A percentile compares a stretch with the other conserved stretches of the same genome.
These are phyloP conservation scores for Pichia ethanolica DNA, from an alignment of 805 yeast genomes.

Conservation along the genomic window DNA sequence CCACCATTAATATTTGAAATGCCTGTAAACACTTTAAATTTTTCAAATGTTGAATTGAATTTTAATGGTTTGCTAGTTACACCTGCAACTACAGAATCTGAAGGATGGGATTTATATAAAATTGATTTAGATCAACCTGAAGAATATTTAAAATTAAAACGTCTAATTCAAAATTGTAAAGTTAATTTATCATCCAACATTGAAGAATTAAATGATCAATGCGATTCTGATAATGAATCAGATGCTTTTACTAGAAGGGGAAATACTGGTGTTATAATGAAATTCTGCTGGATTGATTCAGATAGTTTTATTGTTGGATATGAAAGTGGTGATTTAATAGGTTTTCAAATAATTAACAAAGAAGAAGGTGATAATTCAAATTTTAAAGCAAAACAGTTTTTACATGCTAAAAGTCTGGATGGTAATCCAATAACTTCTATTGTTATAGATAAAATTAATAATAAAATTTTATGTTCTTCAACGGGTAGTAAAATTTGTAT, in stretches of 20 bases:
- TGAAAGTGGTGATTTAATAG: constrained; percentile 53
- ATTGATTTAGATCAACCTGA: constrained; percentile 16
- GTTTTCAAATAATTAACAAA: background rate
- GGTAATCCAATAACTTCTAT: constrained; percentile 53
- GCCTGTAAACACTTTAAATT: constrained; percentile 70
- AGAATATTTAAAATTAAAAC: constrained; percentile 12
- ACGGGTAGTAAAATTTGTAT: constrained; percentile 31
- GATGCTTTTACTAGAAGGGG: constrained; percentile 6
- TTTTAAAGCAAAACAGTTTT: constrained; percentile 1
- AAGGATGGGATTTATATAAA: constrained; percentile 54
- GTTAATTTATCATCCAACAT: constrained; percentile 1
- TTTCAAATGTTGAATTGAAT: constrained; percentile 50
- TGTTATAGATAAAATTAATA: constrained; percentile 20
- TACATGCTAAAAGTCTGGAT: constrained; percentile 28
- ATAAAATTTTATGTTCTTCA: constrained; percentile 37
- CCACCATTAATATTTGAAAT: constrained; percentile 33
- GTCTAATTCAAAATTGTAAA: constrained; percentile 22
- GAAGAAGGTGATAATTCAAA: constrained; percentile 13
- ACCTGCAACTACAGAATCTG: constrained; percentile 60
- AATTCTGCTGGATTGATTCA: constrained; percentile 32
- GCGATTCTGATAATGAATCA: background rate
- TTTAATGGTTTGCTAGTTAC: constrained; percentile 33
- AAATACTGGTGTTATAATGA: constrained; percentile 65
- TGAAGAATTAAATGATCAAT: constrained; percentile 9
- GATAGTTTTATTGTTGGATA: constrained; percentile 47